phyloP scores from a whole-genome alignment of 768 basidiomycete genomes.

The Favolaschia claudopus region DNA sequence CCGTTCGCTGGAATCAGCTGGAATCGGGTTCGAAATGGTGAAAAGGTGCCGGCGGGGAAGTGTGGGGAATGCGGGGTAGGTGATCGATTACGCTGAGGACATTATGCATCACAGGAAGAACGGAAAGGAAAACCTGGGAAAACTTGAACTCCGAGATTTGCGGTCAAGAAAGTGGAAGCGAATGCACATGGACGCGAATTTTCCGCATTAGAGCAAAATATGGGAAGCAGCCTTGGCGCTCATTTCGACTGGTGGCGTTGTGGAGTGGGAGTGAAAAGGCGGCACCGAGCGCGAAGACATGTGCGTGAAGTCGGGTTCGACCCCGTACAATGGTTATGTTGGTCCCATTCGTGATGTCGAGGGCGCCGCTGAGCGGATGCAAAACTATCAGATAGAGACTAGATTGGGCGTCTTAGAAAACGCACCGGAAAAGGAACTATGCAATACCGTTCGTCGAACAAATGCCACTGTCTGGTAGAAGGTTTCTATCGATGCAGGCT shows the following conservation, averaged over 20 bases:
- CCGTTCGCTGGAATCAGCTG: too few relatives aligned
- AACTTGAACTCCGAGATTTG: not conserved
- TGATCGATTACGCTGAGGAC: too few relatives aligned
- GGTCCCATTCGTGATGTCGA: too few relatives aligned
- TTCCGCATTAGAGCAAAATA: too few relatives aligned
- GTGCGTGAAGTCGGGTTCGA: too few relatives aligned
- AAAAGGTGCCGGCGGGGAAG: conserved; percentile 8
- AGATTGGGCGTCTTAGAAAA: too few relatives aligned
- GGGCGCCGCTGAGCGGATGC: not conserved
- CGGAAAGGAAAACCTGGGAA: too few relatives aligned
- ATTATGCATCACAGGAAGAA: too few relatives aligned
- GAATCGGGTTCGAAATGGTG: too few relatives aligned
- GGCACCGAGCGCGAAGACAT: not conserved
- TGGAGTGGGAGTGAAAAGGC: not conserved
- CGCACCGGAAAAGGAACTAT: conserved; percentile 5
- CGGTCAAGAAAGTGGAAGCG: not conserved
- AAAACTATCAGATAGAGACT: not conserved
- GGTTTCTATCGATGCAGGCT: conserved; percentile 9
- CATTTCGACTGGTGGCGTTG: not conserved
- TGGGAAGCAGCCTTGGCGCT: not conserved
- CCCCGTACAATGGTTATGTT: too few relatives aligned
- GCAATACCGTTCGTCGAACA: not conserved
- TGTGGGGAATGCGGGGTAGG: conserved; percentile 14
- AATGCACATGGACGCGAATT: too few relatives aligned
- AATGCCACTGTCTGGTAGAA: conserved; percentile 2